phyloP scores from a whole-genome alignment of 148 eudicot species.

The Nyssa sinensis region DNA sequence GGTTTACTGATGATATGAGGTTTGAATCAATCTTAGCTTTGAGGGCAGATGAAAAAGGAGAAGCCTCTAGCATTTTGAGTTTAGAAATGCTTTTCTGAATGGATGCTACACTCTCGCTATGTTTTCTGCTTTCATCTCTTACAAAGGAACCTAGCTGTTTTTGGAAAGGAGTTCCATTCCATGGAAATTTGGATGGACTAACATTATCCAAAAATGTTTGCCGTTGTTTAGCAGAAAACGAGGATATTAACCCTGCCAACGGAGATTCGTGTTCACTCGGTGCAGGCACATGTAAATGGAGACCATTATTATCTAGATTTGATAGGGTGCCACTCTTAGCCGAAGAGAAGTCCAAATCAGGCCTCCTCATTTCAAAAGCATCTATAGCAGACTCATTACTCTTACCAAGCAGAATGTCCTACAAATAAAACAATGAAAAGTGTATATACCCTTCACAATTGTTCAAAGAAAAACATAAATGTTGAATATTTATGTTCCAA shows the following conservation, averaged over 20 bases:
- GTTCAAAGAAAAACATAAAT: not conserved
- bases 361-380: conserved; percentile 19
- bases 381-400: conserved; percentile 21
- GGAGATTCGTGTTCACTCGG: conserved; percentile 31
- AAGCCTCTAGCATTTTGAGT: conserved; percentile 42
- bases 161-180: conserved; percentile 29
- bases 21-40: conserved; percentile 43
- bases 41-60: conserved; percentile 39
- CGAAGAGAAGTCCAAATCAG: conserved; percentile 22
- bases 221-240: conserved; percentile 38
- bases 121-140: conserved; percentile 14
- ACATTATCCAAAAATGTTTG: conserved; percentile 27
- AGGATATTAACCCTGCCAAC: conserved; percentile 42
- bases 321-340: conserved; percentile 19
- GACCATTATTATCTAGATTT: conserved; percentile 15
- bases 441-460: not conserved
- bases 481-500: not conserved
- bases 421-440: conserved; percentile 16
- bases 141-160: conserved; percentile 18
- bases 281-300: conserved; percentile 13
- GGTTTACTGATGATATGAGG: conserved; percentile 21
- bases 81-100: conserved; percentile 51
- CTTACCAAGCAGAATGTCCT: conserved; percentile 32
- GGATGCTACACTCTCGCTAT: conserved; percentile 28
- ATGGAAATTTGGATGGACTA: conserved; percentile 24